Base-by-base conservation (phyloP, 2,329 filamentous ascomycete species). In the Aspergillus caelatus region DNA sequence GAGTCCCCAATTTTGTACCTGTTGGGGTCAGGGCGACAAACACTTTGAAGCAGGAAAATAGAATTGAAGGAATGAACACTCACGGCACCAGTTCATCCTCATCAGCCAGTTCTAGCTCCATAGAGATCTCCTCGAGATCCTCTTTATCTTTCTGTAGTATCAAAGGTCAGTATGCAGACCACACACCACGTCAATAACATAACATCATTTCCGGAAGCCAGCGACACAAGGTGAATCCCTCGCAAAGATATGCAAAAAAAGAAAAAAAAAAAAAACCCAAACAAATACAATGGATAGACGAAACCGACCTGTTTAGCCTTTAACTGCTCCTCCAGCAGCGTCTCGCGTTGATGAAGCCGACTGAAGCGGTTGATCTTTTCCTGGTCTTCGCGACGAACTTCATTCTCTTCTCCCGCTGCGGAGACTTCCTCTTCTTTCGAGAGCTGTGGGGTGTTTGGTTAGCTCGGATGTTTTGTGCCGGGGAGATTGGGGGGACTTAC, bases 351-450 rank as follows among this genome's bases (percentile, higher is more conserved):
- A 78, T 99, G 95, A 67, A 99, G 84, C 52, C 93, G 89, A 79
- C 94, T 97, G 84, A 99, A 99, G 68, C 89, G 90, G 82, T 99
- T 99, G 87, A 99, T 99, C 82, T 95, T 96, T 82, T 98, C 94
- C 80, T 99, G 95, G 77, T 99, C 95, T 78, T 98, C 94, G 74
- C 94, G 91, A 65, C 95, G 91, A 63, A 99, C 95, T 79, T 97
- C 92, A 72, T 93, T 90, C 76, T 99, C 95, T 69, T 95, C 91
- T 65, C 88, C 86, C 58, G 85, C 85, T 23, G 89, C 84, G 63
- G 89, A 77, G 62, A 83, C 90, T 80, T 99, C 95, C 73, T 98
- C 94, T 77, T 97, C 94, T 76, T 93, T 96, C 53, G 92, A 93
- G 70, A 99, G 90, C 95, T 98, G 74, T 28, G 3, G 23, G 26